Evolutionary conservation across 805 yeast species (phyloP).

Genomic region (Vanderwaltozyma verrucispora): DNA sequence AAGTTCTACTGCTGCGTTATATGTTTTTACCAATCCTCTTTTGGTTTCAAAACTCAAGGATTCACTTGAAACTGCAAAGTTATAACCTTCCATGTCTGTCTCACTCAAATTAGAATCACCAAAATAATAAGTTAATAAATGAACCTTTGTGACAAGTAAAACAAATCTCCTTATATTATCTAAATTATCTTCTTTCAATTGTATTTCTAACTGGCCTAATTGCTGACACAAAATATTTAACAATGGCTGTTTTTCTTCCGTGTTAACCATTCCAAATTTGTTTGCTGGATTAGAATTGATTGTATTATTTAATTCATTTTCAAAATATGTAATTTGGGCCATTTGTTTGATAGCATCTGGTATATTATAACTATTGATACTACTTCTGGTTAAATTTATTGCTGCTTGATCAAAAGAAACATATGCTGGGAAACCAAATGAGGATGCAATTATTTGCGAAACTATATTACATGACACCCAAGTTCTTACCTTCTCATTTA

Average conservation of each 20-base stretch:
- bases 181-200: slow-evolving; percentile 35
- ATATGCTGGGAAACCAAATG: slow-evolving; percentile 92
- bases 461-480: slow-evolving; percentile 93
- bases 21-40: slow-evolving; percentile 65
- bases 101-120: slow-evolving; percentile 34
- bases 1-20: slow-evolving; percentile 67
- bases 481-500: slow-evolving; percentile 74
- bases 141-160: slow-evolving; percentile 66
- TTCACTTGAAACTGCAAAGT: background rate
- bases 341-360: slow-evolving; percentile 59
- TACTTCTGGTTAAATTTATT: slow-evolving; percentile 15
- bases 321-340: slow-evolving; percentile 77
- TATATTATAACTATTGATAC: slow-evolving; percentile 17
- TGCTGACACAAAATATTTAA: slow-evolving; percentile 61
- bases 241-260: slow-evolving; percentile 65
- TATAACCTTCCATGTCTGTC: slow-evolving; percentile 1
- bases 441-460: slow-evolving; percentile 80
- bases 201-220: slow-evolving; percentile 59
- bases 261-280: slow-evolving; percentile 52
- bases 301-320: slow-evolving; percentile 72
- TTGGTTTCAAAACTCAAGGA: slow-evolving; percentile 43
- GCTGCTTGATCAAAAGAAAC: slow-evolving; percentile 73
- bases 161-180: slow-evolving; percentile 67
- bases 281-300: slow-evolving; percentile 62
- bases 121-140: slow-evolving; percentile 71